Evolutionary conservation across 169 alveolate genomes (phyloP), one percentile per base, ranked within the genome.

Genomic region (Cryptosporidium ryanae): DNA sequence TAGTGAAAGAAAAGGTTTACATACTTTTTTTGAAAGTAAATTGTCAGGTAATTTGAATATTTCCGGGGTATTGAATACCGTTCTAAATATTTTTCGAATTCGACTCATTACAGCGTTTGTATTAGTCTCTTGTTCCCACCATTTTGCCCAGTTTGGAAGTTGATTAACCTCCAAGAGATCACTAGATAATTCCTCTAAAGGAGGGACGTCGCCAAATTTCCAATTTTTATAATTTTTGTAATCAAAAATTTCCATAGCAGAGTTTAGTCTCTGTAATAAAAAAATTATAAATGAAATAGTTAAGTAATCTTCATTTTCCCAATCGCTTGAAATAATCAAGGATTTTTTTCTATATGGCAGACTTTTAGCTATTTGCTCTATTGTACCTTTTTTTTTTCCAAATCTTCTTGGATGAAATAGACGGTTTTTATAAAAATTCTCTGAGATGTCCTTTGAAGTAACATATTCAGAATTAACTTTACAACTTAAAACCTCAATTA

Each of bases 351-450:
- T 76, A 59, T 17, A 23, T 18, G 70, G 65, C 0, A 76, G 54
- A 25, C 59, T 76, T 5, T 34, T n/a, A 13, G 48, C 49, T 38
- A 76, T 76, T 43, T 76, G 68, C 27, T 61, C 87, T 25, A 76
- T 43, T 46, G 57, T 76, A 15, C 87, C 87, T 76, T 76, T 76
- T 61, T 76, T 76, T 38, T 46, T 76, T 15, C 87, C 87, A 38
- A 59, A 76, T 21, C 87, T 67, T 25, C 65, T 76, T 38, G 13
- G 27, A 21, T 55, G 57, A 27, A 43, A 23, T 13, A 23, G 2
- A 44, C 12, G 23, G 10, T 2, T 21, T 23, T 23, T 27, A 48
- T 21, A 4, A 23, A 61, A 8, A 31, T 18, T 76, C 25, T 55
- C 59, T 61, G 18, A 27, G 38, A 76, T 23, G 38, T 76, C 87